Evolutionary conservation across 2,329 filamentous ascomycete species (phyloP), one percentile per base, ranked within the genome.

Genomic region (Trichoderma citrinoviride): DNA sequence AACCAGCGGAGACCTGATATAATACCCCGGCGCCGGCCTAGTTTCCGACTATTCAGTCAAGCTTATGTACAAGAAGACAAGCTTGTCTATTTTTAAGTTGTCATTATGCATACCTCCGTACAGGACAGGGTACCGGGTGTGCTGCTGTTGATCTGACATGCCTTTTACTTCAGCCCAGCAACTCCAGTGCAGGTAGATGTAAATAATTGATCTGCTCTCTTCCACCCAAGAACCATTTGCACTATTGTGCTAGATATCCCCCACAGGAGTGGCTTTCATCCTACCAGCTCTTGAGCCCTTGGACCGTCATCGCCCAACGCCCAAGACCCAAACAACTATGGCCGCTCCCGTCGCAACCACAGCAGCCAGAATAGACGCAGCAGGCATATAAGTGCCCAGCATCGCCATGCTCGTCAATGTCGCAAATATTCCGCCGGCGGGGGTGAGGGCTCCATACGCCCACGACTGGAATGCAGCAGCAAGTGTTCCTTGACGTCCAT

Each of bases 341-440:
- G 63, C 63, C 4, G 37, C 63, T 21, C 17, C 56, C 19, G 63
- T 52, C 6, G 63, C 63, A 23, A 61, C 5, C 19, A 61, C 58
- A 12, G 33, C 23, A 14, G 63, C 55, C 19, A 61, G 15, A n/a
- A 65, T 44, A 40, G 53, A 47, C 19, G 46, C 64, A 15, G 52
- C 40, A 7, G 66, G 67, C 64, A 65, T 61, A 63, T 66, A 17
- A 5, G 29, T 27, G 17, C 65, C 67, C 6, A 57, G 12, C 65
- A 68, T 61, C 6, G 56, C 56, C 63, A 65, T 65, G 53, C 55
- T 65, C 3, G 56, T 65, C 15, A 65, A 25, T 0, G 56, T 65
- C 21, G 63, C 63, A 21, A 65, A 65, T 19, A 65, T 61, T 4
- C 63, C 63, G 0, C 63, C 63, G 10, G 63, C 63, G 7, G 63